Conservation (phyloP, 805 yeast genomes). For the Grigorovia humatica region DNA sequence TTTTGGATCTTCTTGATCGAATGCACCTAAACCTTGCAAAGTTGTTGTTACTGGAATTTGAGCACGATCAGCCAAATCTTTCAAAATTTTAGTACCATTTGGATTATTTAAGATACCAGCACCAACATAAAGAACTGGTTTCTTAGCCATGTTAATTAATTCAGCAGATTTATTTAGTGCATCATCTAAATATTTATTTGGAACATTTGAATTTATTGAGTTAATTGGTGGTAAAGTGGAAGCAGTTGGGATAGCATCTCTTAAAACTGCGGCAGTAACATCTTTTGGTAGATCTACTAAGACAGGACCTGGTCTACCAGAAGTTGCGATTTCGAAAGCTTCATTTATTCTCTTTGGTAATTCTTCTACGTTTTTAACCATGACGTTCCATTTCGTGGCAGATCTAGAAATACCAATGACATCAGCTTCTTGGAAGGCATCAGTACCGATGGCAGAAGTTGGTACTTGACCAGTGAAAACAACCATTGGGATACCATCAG, state of each 20-base stretch:
- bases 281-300: slow-evolving; percentile 96
- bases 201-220: slow-evolving; percentile 56
- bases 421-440: slow-evolving; percentile 98
- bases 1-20: slow-evolving; percentile 83
- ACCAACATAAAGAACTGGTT: slow-evolving; percentile 86
- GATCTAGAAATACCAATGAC: slow-evolving; percentile 94
- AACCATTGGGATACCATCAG: slow-evolving; percentile 95
- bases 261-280: slow-evolving; percentile 85
- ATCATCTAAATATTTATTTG: slow-evolving; percentile 63
- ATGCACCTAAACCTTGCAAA: slow-evolving; percentile 87
- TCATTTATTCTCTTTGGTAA: slow-evolving; percentile 93
- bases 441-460: slow-evolving; percentile 92
- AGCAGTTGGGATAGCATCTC: slow-evolving; percentile 74
- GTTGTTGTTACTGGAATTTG: slow-evolving; percentile 95
- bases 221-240: slow-evolving; percentile 67
- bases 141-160: slow-evolving; percentile 71
- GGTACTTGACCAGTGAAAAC: slow-evolving; percentile 98
- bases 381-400: slow-evolving; percentile 98
- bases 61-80: slow-evolving; percentile 83
- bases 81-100: slow-evolving; percentile 70
- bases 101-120: slow-evolving; percentile 75
- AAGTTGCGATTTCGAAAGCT: slow-evolving; percentile 92
- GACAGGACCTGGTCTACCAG: slow-evolving; percentile 98
- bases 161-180: slow-evolving; percentile 70
- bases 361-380: slow-evolving; percentile 93